phyloP scores from a whole-genome alignment of 1,139 yeast genomes.

The Saccharomyces hybrid region DNA sequence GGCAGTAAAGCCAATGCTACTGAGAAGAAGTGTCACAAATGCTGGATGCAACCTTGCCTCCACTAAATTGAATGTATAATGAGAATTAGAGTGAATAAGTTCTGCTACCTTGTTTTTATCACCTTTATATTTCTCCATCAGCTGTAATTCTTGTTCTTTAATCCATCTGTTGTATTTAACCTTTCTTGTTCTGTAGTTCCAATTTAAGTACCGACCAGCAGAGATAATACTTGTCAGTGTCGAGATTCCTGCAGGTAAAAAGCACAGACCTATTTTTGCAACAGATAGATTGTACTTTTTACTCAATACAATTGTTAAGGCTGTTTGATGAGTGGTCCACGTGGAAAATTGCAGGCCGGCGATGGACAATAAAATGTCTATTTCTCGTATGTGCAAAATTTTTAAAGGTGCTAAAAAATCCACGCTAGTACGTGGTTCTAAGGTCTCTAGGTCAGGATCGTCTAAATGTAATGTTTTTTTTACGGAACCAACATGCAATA shows the following conservation, averaged over 20 bases:
- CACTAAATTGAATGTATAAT: slow-evolving; percentile 38
- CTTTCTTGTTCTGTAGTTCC: slow-evolving; percentile 34
- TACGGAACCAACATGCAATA: slow-evolving; percentile 26
- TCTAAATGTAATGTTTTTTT: slow-evolving; percentile 27
- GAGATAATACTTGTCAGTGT: slow-evolving; percentile 43
- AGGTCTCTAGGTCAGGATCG: slow-evolving; percentile 29
- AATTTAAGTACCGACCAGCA: slow-evolving; percentile 44
- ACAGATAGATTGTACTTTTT: slow-evolving; percentile 44
- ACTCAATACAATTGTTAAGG: slow-evolving; percentile 49
- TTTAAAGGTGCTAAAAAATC: slow-evolving; percentile 41
- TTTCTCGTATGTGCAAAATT: slow-evolving; percentile 36
- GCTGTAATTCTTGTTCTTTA: slow-evolving; percentile 15
- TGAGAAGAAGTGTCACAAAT: slow-evolving; percentile 33
- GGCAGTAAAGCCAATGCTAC: slow-evolving; percentile 39
- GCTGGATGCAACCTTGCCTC: slow-evolving; percentile 41
- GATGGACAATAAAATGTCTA: slow-evolving; percentile 41
- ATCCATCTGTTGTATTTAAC: slow-evolving; percentile 21
- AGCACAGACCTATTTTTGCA: slow-evolving; percentile 56
- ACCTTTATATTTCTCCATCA: slow-evolving; percentile 24
- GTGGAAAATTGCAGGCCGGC: slow-evolving; percentile 55
- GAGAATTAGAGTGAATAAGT: slow-evolving; percentile 14
- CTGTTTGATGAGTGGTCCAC: slow-evolving; percentile 63
- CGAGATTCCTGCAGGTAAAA: slow-evolving; percentile 51
- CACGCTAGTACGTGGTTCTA: slow-evolving; percentile 29
- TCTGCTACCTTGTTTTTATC: slow-evolving; percentile 17